Percentiles rank a stretch among this genome's conserved stretches.
Conservation (phyloP, 2,329 filamentous ascomycete species). For the Kalaharituber pfeilii region DNA sequence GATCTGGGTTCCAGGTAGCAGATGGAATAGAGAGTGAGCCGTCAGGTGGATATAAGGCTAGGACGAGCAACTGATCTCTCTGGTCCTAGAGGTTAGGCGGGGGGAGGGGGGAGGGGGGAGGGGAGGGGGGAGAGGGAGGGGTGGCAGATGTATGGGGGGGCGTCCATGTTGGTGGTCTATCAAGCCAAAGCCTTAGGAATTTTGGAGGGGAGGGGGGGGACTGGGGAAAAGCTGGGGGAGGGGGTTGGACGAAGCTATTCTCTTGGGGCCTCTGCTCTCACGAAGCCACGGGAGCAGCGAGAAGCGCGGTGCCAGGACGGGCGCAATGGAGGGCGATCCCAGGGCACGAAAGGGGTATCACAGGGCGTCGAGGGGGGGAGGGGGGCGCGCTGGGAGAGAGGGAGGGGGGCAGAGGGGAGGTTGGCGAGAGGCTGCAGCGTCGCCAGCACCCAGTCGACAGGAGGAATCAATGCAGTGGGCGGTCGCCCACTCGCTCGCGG, state of each 20-base stretch:
- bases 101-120: not conserved
- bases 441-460: not conserved
- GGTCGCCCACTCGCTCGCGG: not conserved
- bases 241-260: not conserved
- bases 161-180: not conserved
- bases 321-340: not conserved
- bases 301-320: not conserved
- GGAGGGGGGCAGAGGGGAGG: not conserved
- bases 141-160: not conserved
- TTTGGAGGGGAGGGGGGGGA: not conserved
- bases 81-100: not conserved
- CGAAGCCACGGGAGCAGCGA: not conserved
- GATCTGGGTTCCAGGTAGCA: not conserved
- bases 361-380: not conserved
- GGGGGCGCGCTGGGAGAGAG: not conserved
- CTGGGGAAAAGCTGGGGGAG: not conserved
- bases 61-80: not conserved
- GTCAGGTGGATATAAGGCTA: slow-evolving; percentile 2
- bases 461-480: not conserved
- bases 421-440: not conserved
- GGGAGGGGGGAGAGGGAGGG: not conserved
- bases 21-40: not conserved
- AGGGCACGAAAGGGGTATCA: not conserved
- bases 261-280: not conserved
- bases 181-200: not conserved